Evolutionary conservation across 345 rosid species (phyloP).

Genomic region (Rhodamnia rubescens): DNA sequence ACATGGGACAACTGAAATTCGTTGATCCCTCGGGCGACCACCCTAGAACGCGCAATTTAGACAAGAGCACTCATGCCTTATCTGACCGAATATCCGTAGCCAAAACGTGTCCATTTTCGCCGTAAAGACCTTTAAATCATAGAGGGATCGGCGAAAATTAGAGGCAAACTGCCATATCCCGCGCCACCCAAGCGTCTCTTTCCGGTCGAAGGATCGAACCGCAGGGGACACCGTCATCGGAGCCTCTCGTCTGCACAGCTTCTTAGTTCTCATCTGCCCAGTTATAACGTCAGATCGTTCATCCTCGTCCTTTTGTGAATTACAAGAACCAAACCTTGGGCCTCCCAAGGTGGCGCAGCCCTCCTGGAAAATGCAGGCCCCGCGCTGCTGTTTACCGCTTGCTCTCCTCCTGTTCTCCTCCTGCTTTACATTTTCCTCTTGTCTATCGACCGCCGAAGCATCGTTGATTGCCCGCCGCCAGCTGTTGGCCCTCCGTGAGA

Average conservation of each 20-base stretch:
- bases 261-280: not conserved
- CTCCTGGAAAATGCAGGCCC: slow-evolving; percentile 11
- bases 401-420: slow-evolving; percentile 3
- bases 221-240: not conserved
- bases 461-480: slow-evolving; percentile 27
- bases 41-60: not conserved
- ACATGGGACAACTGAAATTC: not conserved
- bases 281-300: not conserved
- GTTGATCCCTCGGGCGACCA: not conserved
- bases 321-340: not conserved
- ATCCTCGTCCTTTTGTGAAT: not conserved
- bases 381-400: slow-evolving; percentile 16
- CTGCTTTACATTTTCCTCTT: slow-evolving; percentile 1
- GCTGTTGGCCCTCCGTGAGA: slow-evolving; percentile 15
- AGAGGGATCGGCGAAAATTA: not conserved
- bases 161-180: not conserved
- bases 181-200: not conserved
- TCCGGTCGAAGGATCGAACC: not conserved
- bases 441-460: slow-evolving; percentile 18
- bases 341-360: slow-evolving; percentile 22
- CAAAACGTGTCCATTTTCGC: not conserved
- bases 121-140: not conserved
- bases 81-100: not conserved
- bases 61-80: not conserved
- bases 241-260: not conserved